Base-by-base conservation (phyloP, 108 stramenopile genomes). In the Nitzschia inconspicua region DNA sequence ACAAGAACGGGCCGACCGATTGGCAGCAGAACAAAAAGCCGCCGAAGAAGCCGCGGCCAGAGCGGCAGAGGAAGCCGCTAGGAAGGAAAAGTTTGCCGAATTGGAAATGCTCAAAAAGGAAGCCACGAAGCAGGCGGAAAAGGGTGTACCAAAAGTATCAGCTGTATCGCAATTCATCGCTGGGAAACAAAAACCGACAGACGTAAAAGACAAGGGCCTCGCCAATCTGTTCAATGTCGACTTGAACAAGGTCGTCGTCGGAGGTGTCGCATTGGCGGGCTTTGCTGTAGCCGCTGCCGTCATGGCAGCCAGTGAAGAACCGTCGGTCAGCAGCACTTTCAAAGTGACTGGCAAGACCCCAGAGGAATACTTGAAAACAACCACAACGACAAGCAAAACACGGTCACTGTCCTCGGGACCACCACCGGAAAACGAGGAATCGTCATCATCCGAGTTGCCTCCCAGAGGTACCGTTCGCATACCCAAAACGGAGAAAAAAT, bases 311-410 rank as follows among this genome's bases (percentile, higher is more conserved):
- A 36, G 24, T 54, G 52, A 54, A 36, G 20, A 32, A 23, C 52
- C 52, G 18, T 35, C 32, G 20, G 52, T 54, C 22, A 54, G 16
- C 32, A 54, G 52, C 16, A 54, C 52, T 20, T 54, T 54, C 52
- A 54, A 54, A 23, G 52, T 54, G 24, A 54, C 52, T 11, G 52
- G 52, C 2, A 54, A 54, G 37, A 39, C 32, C 2, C 52, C 52
- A 5, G 37, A 54, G 19, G 52, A 54, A 4, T 54, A 32, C 11
- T 19, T 54, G 31, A 36, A 54, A 22, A 25, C 52, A 20, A 18
- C n/a, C 6, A 36, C 6, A 37, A 6, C 52, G 4, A 7, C 8
- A 13, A 3, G 7, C 19, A 22, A 20, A 23, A 22, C 13, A 4
- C 1, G 18, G 19, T 3, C 32, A 0, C 14, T 36, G 35, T 3